Evolutionary conservation across 2,329 filamentous ascomycete genomes (phyloP).

Genomic region (Aspergillus viridinutans): DNA sequence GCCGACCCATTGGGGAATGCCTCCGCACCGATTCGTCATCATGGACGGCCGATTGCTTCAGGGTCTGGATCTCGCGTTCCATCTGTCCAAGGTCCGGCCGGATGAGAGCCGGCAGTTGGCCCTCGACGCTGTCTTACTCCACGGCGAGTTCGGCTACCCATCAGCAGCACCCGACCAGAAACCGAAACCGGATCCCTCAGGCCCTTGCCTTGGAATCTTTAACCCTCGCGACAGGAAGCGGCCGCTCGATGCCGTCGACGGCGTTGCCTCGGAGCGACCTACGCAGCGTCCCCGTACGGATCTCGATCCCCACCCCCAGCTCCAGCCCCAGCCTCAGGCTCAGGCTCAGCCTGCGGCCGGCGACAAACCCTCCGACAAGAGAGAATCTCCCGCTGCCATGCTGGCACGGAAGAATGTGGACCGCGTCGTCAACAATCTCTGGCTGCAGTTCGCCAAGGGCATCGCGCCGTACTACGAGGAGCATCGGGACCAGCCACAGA

Average conservation of each 20-base stretch:
- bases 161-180: background rate
- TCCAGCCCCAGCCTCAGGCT: background rate
- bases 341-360: constrained; percentile 1
- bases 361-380: constrained; percentile 2
- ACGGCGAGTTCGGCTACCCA: background rate
- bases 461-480: background rate
- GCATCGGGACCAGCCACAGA: background rate
- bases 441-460: background rate
- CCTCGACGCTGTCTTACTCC: background rate
- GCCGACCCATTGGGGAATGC: background rate
- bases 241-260: constrained; percentile 8
- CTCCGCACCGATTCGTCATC: background rate
- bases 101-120: background rate
- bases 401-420: background rate
- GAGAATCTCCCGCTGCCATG: background rate
- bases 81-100: background rate
- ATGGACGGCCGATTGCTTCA: constrained; percentile 2
- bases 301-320: background rate
- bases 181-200: background rate
- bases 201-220: background rate
- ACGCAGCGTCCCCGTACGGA: constrained; percentile 10
- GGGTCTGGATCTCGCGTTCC: background rate
- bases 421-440: background rate
- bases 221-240: constrained; percentile 5
- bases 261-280: constrained; percentile 5